Evolutionary conservation across 2,329 filamentous ascomycete species (phyloP).

Genomic region (Penicillium sp.): DNA sequence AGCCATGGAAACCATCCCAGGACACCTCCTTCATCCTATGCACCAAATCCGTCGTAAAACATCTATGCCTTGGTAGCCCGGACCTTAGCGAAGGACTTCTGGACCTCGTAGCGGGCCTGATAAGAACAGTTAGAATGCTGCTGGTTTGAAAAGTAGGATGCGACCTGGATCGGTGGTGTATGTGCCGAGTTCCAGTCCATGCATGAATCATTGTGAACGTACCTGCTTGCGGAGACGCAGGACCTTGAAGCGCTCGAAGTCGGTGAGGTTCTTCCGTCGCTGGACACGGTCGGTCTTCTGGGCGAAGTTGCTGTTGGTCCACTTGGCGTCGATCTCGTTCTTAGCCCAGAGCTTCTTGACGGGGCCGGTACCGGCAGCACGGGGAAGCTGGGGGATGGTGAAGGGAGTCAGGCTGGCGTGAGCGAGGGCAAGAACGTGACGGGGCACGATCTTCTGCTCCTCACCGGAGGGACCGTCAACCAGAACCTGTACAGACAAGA

Average conservation of each 20-base stretch:
- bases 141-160: neutral
- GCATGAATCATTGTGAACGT: conserved; percentile 30
- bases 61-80: conserved; percentile 68
- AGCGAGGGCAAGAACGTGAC: conserved; percentile 81
- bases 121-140: conserved; percentile 9
- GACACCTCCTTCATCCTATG: conserved; percentile 46
- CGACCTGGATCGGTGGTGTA: neutral
- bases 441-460: conserved; percentile 75
- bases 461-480: conserved; percentile 90
- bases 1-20: conserved; percentile 41
- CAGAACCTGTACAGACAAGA: conserved; percentile 68
- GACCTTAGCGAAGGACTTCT: conserved; percentile 93
- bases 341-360: conserved; percentile 91
- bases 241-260: conserved; percentile 99
- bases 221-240: conserved; percentile 99
- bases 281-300: conserved; percentile 87
- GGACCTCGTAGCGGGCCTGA: conserved; percentile 87
- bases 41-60: conserved; percentile 39
- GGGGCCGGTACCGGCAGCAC: conserved; percentile 76
- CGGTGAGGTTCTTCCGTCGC: conserved; percentile 86
- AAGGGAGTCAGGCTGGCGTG: conserved; percentile 87
- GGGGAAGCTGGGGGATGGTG: conserved; percentile 81
- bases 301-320: conserved; percentile 86
- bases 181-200: neutral
- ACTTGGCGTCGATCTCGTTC: conserved; percentile 88